Conservation (phyloP, 495 filamentous ascomycete species). For the Aspergillus sparsus region DNA sequence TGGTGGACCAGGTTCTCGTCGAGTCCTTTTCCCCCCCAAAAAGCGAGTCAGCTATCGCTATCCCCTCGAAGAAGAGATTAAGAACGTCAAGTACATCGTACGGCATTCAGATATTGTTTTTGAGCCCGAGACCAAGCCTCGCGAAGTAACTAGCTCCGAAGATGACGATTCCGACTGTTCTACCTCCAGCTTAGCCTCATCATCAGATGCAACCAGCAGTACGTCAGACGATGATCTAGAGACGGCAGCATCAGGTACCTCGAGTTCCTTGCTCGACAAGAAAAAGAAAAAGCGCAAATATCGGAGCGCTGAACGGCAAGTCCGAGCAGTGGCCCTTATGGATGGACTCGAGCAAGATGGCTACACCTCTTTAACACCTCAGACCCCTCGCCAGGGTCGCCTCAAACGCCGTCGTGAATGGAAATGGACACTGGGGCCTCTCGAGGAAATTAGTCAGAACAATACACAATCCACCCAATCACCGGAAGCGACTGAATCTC, state of each 20-base stretch:
- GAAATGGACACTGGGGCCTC: conserved; percentile 58
- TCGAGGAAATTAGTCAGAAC: conserved; percentile 19
- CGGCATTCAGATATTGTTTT: conserved; percentile 51
- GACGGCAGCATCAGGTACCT: not conserved
- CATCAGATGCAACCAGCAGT: conserved; percentile 38
- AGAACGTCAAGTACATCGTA: conserved; percentile 51
- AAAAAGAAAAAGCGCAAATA: conserved; percentile 45
- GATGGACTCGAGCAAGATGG: conserved; percentile 36
- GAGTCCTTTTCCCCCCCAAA: conserved; percentile 57
- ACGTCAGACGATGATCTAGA: conserved; percentile 45
- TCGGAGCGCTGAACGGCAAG: conserved; percentile 40
- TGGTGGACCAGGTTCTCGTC: conserved; percentile 36
- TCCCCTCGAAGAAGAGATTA: conserved; percentile 57
- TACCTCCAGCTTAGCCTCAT: conserved; percentile 29
- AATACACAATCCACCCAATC: conserved; percentile 1
- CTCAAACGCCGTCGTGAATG: conserved; percentile 56
- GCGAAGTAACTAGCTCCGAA: conserved; percentile 17
- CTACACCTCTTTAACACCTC: conserved; percentile 43
- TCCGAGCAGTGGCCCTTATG: conserved; percentile 44
- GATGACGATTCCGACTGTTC: conserved; percentile 42
- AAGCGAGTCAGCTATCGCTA: conserved; percentile 58
- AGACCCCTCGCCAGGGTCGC: conserved; percentile 51
- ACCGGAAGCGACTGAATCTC: not conserved
- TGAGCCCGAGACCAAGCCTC: conserved; percentile 22
- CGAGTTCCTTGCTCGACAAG: conserved; percentile 2